phyloP scores from a whole-genome alignment of 495 filamentous ascomycete species.

The Daldinia grandis region DNA sequence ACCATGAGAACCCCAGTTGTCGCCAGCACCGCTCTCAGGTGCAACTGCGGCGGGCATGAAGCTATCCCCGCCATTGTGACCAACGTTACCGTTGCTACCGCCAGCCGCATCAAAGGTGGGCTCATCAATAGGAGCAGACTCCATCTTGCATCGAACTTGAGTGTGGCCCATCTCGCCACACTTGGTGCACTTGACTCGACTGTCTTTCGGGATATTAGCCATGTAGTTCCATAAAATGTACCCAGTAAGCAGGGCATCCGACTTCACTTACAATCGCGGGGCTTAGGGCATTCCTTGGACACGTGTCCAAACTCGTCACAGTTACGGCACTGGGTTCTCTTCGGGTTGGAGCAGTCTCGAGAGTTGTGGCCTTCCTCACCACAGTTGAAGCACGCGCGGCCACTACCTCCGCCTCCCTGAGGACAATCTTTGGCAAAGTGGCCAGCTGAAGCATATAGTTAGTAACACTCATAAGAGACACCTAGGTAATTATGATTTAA shows the following conservation, averaged over 20 bases:
- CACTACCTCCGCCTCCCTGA: conserved; percentile 56
- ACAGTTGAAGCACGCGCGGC: conserved; percentile 69
- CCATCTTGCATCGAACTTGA: conserved; percentile 65
- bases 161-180: conserved; percentile 82
- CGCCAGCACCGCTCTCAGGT: background rate
- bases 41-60: background rate
- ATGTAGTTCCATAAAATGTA: background rate
- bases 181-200: conserved; percentile 76
- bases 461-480: conserved; percentile 21
- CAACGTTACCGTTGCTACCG: background rate
- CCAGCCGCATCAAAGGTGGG: background rate
- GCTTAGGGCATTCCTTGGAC: conserved; percentile 76
- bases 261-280: conserved; percentile 68
- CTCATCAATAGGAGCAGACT: conserved; percentile 15
- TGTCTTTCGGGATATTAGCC: conserved; percentile 51
- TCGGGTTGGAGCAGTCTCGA: conserved; percentile 55
- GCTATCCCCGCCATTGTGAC: background rate
- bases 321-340: conserved; percentile 71
- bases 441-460: conserved; percentile 62
- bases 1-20: background rate
- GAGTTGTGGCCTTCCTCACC: conserved; percentile 54
- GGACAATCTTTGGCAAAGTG: conserved; percentile 90
- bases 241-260: background rate
- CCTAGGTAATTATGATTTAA: background rate
- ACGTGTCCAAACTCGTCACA: conserved; percentile 78